Evolutionary conservation across 257 asterid species (phyloP).

Genomic region (Solanum pennellii): DNA sequence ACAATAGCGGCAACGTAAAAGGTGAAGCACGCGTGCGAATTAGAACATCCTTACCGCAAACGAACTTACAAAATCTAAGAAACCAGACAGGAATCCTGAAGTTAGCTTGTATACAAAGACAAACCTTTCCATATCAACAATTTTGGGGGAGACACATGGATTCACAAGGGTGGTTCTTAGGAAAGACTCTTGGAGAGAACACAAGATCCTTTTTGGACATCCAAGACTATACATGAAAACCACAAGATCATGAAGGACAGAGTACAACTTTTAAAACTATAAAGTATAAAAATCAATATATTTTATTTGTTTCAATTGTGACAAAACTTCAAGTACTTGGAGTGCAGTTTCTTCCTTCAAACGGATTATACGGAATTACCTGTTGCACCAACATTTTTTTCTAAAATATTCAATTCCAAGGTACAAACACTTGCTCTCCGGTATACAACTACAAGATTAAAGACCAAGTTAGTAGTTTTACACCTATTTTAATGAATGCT

Average conservation of each 20-base stretch:
- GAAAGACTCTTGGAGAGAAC: conserved; percentile 47
- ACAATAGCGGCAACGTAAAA: conserved; percentile 58
- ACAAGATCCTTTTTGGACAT: conserved; percentile 68
- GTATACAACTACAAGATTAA: too few species aligned
- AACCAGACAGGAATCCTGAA: background rate
- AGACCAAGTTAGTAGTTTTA: too few species aligned
- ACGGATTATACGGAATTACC: too few species aligned
- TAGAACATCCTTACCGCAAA: conserved; percentile 58
- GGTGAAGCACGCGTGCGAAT: conserved; percentile 44
- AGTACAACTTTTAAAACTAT: background rate
- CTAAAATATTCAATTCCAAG: too few species aligned
- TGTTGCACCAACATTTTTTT: too few species aligned
- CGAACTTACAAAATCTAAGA: conserved; percentile 9
- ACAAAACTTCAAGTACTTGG: conserved; percentile 15
- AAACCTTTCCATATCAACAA: conserved; percentile 67
- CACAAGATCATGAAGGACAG: conserved; percentile 15
- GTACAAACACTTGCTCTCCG: too few species aligned
- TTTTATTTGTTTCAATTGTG: background rate
- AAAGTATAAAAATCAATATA: background rate
- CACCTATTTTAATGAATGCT: too few species aligned
- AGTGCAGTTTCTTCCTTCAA: background rate
- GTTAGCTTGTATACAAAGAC: conserved; percentile 9
- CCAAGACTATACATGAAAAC: conserved; percentile 12
- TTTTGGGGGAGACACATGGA: conserved; percentile 48
- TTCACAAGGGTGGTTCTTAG: conserved; percentile 75